Conservation (phyloP, 192 early-diverging fungal species). For the Coemansia sp. region DNA sequence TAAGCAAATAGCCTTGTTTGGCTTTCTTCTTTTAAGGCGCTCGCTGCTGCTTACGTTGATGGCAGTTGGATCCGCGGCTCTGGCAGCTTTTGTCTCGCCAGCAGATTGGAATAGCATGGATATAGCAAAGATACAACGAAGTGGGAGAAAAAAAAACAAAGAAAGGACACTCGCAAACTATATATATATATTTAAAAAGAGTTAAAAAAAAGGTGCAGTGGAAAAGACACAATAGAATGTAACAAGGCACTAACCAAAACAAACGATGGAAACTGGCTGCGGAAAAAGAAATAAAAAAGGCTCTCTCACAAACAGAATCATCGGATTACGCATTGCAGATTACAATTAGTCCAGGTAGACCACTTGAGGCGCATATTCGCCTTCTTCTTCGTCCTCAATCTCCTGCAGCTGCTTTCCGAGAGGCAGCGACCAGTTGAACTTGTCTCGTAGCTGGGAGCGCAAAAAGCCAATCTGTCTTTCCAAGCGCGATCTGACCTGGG, state of each 20-base stretch:
- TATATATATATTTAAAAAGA: too few species aligned
- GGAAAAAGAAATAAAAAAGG: neutral
- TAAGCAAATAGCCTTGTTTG: too few species aligned
- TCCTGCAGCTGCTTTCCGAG: slow-evolving; percentile 54
- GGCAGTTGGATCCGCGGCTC: neutral
- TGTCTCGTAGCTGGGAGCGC: slow-evolving; percentile 52
- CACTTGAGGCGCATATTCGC: slow-evolving; percentile 69
- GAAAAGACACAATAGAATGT: too few species aligned
- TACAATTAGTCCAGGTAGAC: slow-evolving; percentile 46
- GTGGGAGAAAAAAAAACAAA: neutral
- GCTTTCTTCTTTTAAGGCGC: too few species aligned
- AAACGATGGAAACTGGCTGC: neutral
- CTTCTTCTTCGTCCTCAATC: slow-evolving; percentile 58
- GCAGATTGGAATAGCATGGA: neutral
- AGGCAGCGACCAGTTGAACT: slow-evolving; percentile 67
- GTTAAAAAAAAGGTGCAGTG: neutral
- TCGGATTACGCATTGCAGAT: neutral
- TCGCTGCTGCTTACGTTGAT: neutral
- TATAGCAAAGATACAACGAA: neutral
- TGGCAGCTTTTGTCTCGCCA: neutral
- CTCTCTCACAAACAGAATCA: too few species aligned
- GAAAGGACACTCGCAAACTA: too few species aligned
- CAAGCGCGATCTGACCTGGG: slow-evolving; percentile 17
- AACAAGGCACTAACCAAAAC: too few species aligned
- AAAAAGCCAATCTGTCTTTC: slow-evolving; percentile 49